Conservation (phyloP, 2,329 filamentous ascomycete genomes). For the Paracoccidioides lutzii region DNA sequence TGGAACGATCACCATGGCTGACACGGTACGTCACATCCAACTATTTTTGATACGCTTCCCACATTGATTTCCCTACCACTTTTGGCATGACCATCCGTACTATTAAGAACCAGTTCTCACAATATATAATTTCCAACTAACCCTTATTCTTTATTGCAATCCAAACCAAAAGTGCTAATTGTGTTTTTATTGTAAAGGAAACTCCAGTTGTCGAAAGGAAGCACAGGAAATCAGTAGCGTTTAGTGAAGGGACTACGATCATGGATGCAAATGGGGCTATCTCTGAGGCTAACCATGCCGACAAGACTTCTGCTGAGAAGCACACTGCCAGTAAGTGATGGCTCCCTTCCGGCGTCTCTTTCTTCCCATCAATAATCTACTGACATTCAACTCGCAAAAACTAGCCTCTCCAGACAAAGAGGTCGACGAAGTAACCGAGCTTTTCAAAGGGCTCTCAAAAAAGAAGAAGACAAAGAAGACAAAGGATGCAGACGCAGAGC, state of each 20-base stretch:
- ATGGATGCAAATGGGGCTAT: constrained; percentile 84
- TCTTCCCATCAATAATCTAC: constrained; percentile 11
- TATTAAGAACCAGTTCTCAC: constrained; percentile 3
- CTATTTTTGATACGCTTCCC: constrained; percentile 18
- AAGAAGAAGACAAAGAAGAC: constrained; percentile 56
- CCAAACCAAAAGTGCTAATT: constrained; percentile 12
- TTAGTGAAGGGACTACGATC: constrained; percentile 74
- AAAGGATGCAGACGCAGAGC: constrained; percentile 44
- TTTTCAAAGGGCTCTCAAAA: constrained; percentile 59
- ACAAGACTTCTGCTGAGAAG: constrained; percentile 70
- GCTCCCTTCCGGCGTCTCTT: background rate
- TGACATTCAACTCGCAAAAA: constrained; percentile 41
- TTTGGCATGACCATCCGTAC: background rate
- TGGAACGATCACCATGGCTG: constrained; percentile 25
- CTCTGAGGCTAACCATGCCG: constrained; percentile 56
- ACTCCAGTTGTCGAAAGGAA: constrained; percentile 33
- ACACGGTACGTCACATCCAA: constrained; percentile 32
- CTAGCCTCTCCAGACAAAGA: constrained; percentile 39
- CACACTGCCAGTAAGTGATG: constrained; percentile 53
- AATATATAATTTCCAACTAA: constrained; percentile 12
- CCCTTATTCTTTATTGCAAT: background rate
- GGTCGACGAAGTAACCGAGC: constrained; percentile 52
- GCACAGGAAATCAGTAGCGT: constrained; percentile 85
- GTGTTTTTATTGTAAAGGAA: constrained; percentile 24
- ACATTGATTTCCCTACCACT: constrained; percentile 14